Evolutionary conservation across 441 rosid genomes (phyloP), one percentile per base, ranked within the genome.

Genomic region (Gossypium davidsonii): DNA sequence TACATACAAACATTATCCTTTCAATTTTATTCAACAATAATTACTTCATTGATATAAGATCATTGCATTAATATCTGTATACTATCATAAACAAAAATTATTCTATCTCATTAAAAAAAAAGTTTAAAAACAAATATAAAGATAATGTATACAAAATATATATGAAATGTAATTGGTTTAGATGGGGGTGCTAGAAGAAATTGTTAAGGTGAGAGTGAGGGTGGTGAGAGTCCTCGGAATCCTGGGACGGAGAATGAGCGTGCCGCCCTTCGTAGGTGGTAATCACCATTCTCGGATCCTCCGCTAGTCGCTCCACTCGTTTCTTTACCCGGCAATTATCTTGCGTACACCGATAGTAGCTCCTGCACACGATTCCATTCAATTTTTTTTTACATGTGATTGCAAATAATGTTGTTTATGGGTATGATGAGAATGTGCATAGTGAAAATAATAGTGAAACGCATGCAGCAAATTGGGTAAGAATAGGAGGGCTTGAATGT

Each of bases 181-280:
- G 48, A 44, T 44, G 48, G 18, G 12, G 67, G 78, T 85, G 83
- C 83, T 89, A 93, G 80, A 93, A 90, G 91, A 91, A 90, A 63
- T 88, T 86, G 61, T 80, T 85, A 59, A 90, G 90, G 61, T 82
- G 86, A 14, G 82, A 80, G 34, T 31, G 3, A 12, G 79, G 80
- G 57, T 88, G 76, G 23, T 91, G 85, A 0, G 89, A 81, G 12
- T 90, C 95, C 20, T 94, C 97, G 0, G 77, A 83, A 73, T 90
- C 92, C 7, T 87, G 89, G 1, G 97, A 88, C 0, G 98, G 98
- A 3, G 94, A 88, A 78, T 94, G 98, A 51, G 70, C 86, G 49
- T 94, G 98, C 73, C 98, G 86, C 28, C 98, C 98, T 82, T 94
- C 98, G 55, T 94, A 94, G 17, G 97, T 92, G 64, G 98, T 94